Evolutionary conservation across 2,329 filamentous ascomycete species (phyloP), one percentile per base, ranked within the genome.

Genomic region (Phialophora verrucosa): DNA sequence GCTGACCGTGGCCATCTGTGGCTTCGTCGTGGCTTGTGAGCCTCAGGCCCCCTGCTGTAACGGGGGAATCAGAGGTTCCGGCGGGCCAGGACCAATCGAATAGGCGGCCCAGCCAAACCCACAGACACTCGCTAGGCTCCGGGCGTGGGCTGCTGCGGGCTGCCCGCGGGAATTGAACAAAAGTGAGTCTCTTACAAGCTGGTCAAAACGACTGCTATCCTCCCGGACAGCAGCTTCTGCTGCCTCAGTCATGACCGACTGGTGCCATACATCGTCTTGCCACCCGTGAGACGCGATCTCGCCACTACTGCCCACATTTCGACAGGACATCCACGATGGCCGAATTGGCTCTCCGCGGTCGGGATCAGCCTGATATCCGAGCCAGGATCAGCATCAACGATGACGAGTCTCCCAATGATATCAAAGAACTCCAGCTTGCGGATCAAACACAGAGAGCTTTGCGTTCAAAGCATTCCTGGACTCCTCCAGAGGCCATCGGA

Each of bases 311-410:
- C 42, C 32, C 35, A 47, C 47, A 10, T 38, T 49, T 25, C 20
- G 20, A 56, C 17, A 20, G 44, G 25, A n/a, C 38, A 31, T 38
- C 25, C 42, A 5, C 23, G 64, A 27, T 70, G 69, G 66, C 69
- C 42, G 62, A 65, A 38, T 44, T 55, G 38, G 38, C 57, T 59
- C 44, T 62, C 65, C 62, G 60, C 63, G 63, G 50, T 54, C 58
- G 65, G 44, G 56, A 64, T 56, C 59, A 62, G 32, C 69, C 62
- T 47, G 67, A 69, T 42, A 65, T 69, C 51, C 64, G 62, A 23
- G 64, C 67, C 38, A 62, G 64, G 64, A 65, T 69, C 65, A 71
- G 64, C 60, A 69, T 64, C 44, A 53, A 63, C 47, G 67, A 69
- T 35, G 65, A 69, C 50, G 65, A 65, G 31, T 47, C 63, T 23